These are phyloP conservation scores for Aspergillus costaricaensis DNA, from an alignment of 2,329 filamentous ascomycete species.

Conservation along the genomic window DNA sequence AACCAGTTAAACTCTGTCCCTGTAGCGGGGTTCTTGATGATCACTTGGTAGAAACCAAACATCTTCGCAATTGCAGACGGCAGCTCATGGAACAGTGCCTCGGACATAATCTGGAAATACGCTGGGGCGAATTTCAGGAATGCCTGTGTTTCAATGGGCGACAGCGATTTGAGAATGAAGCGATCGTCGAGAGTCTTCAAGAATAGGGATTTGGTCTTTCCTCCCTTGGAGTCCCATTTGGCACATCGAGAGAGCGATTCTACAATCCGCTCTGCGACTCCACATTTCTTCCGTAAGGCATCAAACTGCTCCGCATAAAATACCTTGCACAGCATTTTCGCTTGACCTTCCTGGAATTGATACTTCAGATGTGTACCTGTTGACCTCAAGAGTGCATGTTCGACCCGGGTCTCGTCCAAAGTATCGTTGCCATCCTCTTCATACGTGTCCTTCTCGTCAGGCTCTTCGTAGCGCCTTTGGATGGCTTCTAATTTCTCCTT, in stretches of 20 bases:
- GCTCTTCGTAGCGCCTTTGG: constrained; percentile 38
- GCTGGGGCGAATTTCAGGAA: constrained; percentile 95
- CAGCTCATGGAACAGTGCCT: constrained; percentile 91
- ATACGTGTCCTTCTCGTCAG: constrained; percentile 29
- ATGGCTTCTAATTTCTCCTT: constrained; percentile 69
- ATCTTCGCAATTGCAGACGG: constrained; percentile 98
- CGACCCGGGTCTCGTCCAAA: constrained; percentile 70
- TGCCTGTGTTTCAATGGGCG: constrained; percentile 86
- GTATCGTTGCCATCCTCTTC: constrained; percentile 40
- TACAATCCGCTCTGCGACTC: constrained; percentile 88
- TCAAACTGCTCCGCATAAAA: constrained; percentile 99
- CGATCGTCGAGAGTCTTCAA: constrained; percentile 94
- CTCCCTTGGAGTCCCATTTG: constrained; percentile 97
- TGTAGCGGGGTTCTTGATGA: constrained; percentile 91
- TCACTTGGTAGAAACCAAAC: constrained; percentile 96
- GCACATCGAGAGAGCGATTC: constrained; percentile 93
- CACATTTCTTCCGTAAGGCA: constrained; percentile 87
- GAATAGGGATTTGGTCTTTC: constrained; percentile 97
- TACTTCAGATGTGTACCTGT: constrained; percentile 95
- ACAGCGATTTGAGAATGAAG: constrained; percentile 88
- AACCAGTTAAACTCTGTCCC: constrained; percentile 94
- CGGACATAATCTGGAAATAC: constrained; percentile 96
- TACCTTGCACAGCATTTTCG: constrained; percentile 95
- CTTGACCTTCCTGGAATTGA: constrained; percentile 90
- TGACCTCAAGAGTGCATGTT: constrained; percentile 78